Evolutionary conservation across 208 protist species (phyloP).

Genomic region (Acanthamoeba triangularis): DNA sequence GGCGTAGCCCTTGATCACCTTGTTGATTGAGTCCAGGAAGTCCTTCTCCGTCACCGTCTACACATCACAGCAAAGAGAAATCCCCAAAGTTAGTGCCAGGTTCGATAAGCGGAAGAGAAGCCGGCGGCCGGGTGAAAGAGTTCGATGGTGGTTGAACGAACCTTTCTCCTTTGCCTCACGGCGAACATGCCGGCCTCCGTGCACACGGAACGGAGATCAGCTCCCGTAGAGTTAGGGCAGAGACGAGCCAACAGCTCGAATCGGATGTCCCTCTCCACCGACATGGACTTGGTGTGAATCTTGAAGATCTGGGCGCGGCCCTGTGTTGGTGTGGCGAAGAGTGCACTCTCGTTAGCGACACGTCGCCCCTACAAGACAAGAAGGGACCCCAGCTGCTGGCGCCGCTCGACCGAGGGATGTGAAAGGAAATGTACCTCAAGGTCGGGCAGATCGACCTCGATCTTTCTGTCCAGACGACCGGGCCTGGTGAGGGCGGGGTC

Average conservation of each 20-base stretch:
- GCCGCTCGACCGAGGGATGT: background rate
- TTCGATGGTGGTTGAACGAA: background rate
- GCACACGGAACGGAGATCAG: conserved; percentile 99
- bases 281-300: conserved; percentile 99
- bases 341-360: too few species aligned
- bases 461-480: conserved; percentile 99
- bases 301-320: conserved; percentile 98
- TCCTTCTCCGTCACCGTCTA: conserved; percentile 99
- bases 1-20: conserved; percentile 99
- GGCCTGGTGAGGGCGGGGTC: conserved; percentile 99
- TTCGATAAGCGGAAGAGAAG: background rate
- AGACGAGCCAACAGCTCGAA: conserved; percentile 99
- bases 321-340: conserved; percentile 22
- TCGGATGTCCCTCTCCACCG: conserved; percentile 98
- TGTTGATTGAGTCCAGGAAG: conserved; percentile 99
- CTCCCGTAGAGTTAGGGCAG: conserved; percentile 99
- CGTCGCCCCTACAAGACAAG: too few species aligned
- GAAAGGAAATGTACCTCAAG: conserved; percentile 90
- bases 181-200: conserved; percentile 99
- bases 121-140: too few species aligned
- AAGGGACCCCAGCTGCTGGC: too few species aligned
- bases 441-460: conserved; percentile 99
- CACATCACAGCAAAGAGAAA: background rate
- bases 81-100: background rate
- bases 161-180: conserved; percentile 93